These are phyloP conservation scores for Salix koriyanagi DNA, from an alignment of 345 rosid species.

Conservation along the genomic window DNA sequence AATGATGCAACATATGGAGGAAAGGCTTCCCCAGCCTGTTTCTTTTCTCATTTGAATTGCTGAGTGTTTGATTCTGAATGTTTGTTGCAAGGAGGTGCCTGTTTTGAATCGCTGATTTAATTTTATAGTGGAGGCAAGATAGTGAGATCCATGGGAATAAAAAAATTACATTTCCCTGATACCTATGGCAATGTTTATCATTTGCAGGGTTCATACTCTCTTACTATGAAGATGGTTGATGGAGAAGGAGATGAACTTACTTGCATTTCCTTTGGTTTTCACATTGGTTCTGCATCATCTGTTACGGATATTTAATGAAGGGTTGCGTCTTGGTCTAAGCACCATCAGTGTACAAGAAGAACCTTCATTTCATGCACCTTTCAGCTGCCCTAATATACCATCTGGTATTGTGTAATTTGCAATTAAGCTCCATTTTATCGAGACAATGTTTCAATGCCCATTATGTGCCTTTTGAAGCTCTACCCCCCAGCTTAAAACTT, in stretches of 20 bases:
- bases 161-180: not conserved
- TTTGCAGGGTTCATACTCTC: constrained; percentile 77
- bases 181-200: not conserved
- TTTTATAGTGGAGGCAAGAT: not conserved
- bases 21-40: not conserved
- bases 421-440: not conserved
- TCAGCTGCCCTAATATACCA: not conserved
- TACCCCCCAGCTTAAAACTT: not conserved
- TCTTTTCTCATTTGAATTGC: not conserved
- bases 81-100: not conserved
- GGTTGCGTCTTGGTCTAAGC: not conserved
- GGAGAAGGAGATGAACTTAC: constrained; percentile 47
- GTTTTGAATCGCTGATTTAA: not conserved
- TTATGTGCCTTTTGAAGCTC: not conserved
- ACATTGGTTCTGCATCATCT: constrained; percentile 58
- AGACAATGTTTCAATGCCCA: not conserved
- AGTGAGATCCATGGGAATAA: not conserved
- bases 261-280: constrained; percentile 74
- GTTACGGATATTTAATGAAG: constrained; percentile 48
- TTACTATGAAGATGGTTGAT: constrained; percentile 80
- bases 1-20: not conserved
- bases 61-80: not conserved
- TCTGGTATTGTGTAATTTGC: not conserved
- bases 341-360: not conserved
- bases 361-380: constrained; percentile 3